Evolutionary conservation across 192 early-diverging fungal genomes (phyloP).

Genomic region (Allomyces arbusculus): DNA sequence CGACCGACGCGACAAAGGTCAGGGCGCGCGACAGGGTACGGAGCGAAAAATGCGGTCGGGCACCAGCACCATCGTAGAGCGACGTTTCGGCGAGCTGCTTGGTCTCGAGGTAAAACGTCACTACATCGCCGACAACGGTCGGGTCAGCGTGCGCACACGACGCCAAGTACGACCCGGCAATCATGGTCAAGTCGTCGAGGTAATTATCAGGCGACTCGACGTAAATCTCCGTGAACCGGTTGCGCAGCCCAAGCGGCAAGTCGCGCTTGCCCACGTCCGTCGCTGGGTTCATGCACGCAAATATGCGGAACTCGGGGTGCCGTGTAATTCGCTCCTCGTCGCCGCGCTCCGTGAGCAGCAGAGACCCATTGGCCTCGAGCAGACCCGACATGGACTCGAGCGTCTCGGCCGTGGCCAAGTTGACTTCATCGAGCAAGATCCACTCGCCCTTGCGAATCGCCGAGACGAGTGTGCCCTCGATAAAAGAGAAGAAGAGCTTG

Average conservation of each 20-base stretch:
- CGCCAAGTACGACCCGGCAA: slow-evolving; percentile 57
- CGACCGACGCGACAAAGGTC: slow-evolving; percentile 50
- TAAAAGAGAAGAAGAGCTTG: slow-evolving; percentile 75
- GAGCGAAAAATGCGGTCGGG: slow-evolving; percentile 76
- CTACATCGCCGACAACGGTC: slow-evolving; percentile 37
- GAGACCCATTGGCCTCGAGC: slow-evolving; percentile 50
- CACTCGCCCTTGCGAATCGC: slow-evolving; percentile 81
- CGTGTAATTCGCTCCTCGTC: slow-evolving; percentile 63
- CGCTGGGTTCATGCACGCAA: slow-evolving; percentile 98
- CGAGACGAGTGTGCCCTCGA: slow-evolving; percentile 80
- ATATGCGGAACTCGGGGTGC: slow-evolving; percentile 83
- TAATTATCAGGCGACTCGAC: slow-evolving; percentile 73
- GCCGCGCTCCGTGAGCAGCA: slow-evolving; percentile 80
- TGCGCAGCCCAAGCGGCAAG: slow-evolving; percentile 73
- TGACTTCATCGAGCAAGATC: slow-evolving; percentile 95
- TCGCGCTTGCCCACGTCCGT: slow-evolving; percentile 96
- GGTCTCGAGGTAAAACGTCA: slow-evolving; percentile 57
- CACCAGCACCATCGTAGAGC: slow-evolving; percentile 73
- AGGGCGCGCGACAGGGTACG: slow-evolving; percentile 77
- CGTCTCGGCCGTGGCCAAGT: slow-evolving; percentile 88
- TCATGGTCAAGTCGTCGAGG: slow-evolving; percentile 56
- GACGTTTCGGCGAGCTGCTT: slow-evolving; percentile 50
- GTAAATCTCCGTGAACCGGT: slow-evolving; percentile 87
- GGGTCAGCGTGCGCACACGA: slow-evolving; percentile 36
- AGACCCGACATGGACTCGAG: slow-evolving; percentile 77